A percentile compares a stretch with the other conserved stretches of the same genome.
Evolutionary conservation across 2,329 filamentous ascomycete species (phyloP).

Genomic region (Shiraia bambusicola): DNA sequence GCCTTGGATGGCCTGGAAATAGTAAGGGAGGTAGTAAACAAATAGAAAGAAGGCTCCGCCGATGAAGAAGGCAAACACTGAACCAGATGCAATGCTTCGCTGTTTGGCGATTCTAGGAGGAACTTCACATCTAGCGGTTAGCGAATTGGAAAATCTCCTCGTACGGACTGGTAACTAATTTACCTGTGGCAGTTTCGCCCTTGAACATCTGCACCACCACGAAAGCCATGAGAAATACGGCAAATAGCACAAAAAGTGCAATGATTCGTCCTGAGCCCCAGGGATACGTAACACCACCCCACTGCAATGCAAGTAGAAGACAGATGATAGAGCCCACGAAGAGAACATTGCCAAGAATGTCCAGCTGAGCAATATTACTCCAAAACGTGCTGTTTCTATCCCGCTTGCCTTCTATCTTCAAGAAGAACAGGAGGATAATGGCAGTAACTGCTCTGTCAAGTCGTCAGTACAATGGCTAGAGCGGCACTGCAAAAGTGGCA

Average conservation of each 20-base stretch:
- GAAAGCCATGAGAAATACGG: constrained; percentile 47
- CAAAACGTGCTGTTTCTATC: too few relatives aligned
- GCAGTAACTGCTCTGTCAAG: too few relatives aligned
- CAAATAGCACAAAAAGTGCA: constrained; percentile 49
- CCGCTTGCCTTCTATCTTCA: too few relatives aligned
- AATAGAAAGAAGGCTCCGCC: constrained; percentile 23
- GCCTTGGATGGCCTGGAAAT: constrained; percentile 12
- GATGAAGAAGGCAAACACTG: constrained; percentile 35
- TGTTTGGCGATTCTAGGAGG: constrained; percentile 32
- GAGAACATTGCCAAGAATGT: constrained; percentile 47
- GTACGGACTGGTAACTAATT: too few relatives aligned
- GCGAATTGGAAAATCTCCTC: constrained; percentile 39
- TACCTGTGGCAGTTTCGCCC: constrained; percentile 35
- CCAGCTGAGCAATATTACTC: constrained; percentile 38
- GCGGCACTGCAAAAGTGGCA: constrained; percentile 11
- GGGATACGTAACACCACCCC: constrained; percentile 42
- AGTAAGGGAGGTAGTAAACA: not conserved
- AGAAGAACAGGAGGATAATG: too few relatives aligned
- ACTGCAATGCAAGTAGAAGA: constrained; percentile 52
- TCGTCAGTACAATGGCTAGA: not conserved
- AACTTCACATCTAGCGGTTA: constrained; percentile 38
- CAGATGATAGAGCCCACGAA: constrained; percentile 47
- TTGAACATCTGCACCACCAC: constrained; percentile 17
- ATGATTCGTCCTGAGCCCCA: constrained; percentile 54
- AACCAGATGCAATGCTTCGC: constrained; percentile 39